Percentiles rank a stretch among this genome's conserved stretches.
Evolutionary conservation across 495 filamentous ascomycete species (phyloP).

Genomic region (Penicillium goetzii): DNA sequence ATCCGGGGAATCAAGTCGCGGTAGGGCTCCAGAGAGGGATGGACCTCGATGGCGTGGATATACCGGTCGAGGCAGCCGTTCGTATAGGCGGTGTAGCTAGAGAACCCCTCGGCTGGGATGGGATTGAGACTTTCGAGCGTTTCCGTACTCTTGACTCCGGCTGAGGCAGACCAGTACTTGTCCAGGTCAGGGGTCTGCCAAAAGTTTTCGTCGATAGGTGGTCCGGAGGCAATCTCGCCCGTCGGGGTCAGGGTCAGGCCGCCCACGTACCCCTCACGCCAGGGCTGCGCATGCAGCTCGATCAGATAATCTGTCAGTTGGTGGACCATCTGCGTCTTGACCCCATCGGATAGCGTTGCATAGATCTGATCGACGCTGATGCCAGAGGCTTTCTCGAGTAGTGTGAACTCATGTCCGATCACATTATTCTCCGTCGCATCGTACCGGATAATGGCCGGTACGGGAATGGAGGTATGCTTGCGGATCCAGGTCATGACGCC

Average conservation of each 20-base stretch:
- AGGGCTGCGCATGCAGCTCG: conserved; percentile 33
- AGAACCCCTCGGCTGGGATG: conserved; percentile 21
- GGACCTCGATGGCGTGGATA: conserved; percentile 18
- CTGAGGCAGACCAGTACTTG: conserved; percentile 25
- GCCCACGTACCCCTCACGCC: conserved; percentile 22
- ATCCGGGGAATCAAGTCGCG: conserved; percentile 31
- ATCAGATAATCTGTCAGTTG: conserved; percentile 36
- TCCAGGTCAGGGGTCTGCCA: conserved; percentile 34
- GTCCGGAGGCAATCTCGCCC: conserved; percentile 6
- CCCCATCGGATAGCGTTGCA: conserved; percentile 19
- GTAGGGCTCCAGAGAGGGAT: conserved; percentile 27
- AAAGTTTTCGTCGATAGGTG: conserved; percentile 36
- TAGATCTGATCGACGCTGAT: conserved; percentile 34
- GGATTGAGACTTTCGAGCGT: conserved; percentile 30
- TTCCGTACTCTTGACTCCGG: conserved; percentile 10
- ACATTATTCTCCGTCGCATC: conserved; percentile 33
- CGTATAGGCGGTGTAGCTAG: conserved; percentile 24
- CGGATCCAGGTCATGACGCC: conserved; percentile 38
- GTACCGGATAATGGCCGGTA: conserved; percentile 25
- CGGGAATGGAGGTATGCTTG: neutral
- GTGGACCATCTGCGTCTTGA: conserved; percentile 24
- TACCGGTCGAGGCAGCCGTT: conserved; percentile 26
- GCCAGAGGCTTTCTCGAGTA: conserved; percentile 31
- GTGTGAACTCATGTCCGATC: conserved; percentile 38
- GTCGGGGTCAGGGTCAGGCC: conserved; percentile 26